These are phyloP conservation scores for Elsinoe necatrix DNA, from an alignment of 2,329 filamentous ascomycete genomes.

Conservation along the genomic window DNA sequence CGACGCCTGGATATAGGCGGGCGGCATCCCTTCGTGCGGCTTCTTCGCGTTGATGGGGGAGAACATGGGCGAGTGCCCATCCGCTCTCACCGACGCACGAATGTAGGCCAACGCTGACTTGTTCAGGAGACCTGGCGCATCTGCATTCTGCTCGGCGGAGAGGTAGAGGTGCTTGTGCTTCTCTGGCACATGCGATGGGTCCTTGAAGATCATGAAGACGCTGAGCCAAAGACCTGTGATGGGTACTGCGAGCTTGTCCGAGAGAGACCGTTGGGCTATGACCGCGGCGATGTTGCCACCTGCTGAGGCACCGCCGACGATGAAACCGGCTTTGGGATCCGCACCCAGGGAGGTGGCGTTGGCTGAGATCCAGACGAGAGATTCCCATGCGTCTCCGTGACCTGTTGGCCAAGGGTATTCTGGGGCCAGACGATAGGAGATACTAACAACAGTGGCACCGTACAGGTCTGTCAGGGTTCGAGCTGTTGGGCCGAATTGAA, in stretches of 20 bases:
- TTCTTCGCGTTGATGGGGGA: conserved; percentile 30
- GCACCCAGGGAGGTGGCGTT: conserved; percentile 35
- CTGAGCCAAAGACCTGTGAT: conserved; percentile 42
- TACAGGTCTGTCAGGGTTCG: conserved; percentile 23
- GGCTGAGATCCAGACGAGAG: conserved; percentile 37
- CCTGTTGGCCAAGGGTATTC: conserved; percentile 40
- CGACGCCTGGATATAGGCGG: conserved; percentile 43
- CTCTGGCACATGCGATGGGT: conserved; percentile 27
- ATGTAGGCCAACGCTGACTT: conserved; percentile 22
- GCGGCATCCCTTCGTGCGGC: conserved; percentile 33
- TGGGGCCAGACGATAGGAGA: conserved; percentile 41
- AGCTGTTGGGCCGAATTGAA: conserved; percentile 22
- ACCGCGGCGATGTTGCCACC: conserved; percentile 36
- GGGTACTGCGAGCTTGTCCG: conserved; percentile 35
- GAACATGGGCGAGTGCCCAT: conserved; percentile 19
- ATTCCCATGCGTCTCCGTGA: conserved; percentile 40
- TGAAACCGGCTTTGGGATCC: conserved; percentile 38
- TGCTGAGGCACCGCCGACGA: conserved; percentile 45
- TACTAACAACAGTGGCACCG: conserved; percentile 36
- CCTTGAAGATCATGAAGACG: conserved; percentile 34
- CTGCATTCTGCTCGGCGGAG: conserved; percentile 36
- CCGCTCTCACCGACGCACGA: conserved; percentile 7
- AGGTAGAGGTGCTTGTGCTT: conserved; percentile 35
- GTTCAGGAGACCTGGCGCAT: conserved; percentile 30
- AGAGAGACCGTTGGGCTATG: conserved; percentile 33